Base-by-base conservation (phyloP, 2,329 filamentous ascomycete genomes). In the Emergomyces orientalis region DNA sequence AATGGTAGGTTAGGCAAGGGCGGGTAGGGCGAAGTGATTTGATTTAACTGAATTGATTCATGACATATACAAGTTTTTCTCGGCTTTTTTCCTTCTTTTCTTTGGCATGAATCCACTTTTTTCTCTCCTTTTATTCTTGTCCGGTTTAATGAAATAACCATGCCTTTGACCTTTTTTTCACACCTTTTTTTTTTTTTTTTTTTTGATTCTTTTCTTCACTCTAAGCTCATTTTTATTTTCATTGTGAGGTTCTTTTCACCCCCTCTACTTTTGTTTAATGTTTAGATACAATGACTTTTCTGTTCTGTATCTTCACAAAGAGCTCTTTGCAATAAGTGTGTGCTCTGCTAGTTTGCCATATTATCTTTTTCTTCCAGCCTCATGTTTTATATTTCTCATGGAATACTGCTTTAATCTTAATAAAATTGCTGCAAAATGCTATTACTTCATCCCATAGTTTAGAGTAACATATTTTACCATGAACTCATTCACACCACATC, bases 1-100 rank as follows among this genome's bases (percentile, higher is more conserved):
- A 32, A 9, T 37, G 34, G 43, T 37, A 39, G n/a, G 34, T n/a
- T n/a, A 57, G 54, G 54, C 22, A 9, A 57, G 1, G 54, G 52
- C 30, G 32, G 52, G 19, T 39, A 39, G 34, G 54, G n/a, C 34
- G 34, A 69, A 64, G 74, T 69, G 68, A 72, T 72, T 75, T 72
- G 52, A 37, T 51, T 55, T 55, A 30, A 8, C n/a, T 55, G 3
- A 37, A 55, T 57, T 39, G 34, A 57, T 27, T 57, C 54, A 57
- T 57, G 54, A 56, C 32, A n/a, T 49, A 8, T 37, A 8, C 6
- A 9, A n/a, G n/a, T 43, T 17, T 70, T 72, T 69, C 68, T 65
- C 65, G 59, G 62, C 65, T 55, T 43, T 27, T 63, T 63, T 37
- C 54, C 59, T 67, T 67, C 54, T 64, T 65, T 47, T 66, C 59